Base-by-base conservation (phyloP, 305 asterid species). In the Fraxinus baroniana region DNA sequence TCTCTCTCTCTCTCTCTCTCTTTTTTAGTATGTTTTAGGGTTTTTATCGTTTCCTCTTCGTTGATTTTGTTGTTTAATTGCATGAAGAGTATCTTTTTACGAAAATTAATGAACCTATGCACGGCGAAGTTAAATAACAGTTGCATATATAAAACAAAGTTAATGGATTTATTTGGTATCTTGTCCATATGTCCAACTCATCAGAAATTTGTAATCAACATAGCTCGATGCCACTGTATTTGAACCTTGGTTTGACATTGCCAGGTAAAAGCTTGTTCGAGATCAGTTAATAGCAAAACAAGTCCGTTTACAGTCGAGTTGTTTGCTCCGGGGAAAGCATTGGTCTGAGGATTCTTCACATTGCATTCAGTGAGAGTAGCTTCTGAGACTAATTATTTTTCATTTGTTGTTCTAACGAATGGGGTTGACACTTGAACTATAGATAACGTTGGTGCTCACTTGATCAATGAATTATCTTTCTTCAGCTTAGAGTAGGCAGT, bases 11-110 rank as follows among this genome's bases (percentile, higher is more conserved):
- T 4, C 13, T 39, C 10, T 12, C 4, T 3, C 0, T 46, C 3
- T 46, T 46, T 44, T 44, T 12, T 13, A 12, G 55, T 49, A 15
- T 49, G 76, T 57, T 82, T 49, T 79, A 81, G 70, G 84, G 79
- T 12, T 78, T 79, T 78, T 0, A 15, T 5, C 15, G 20, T 39
- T 77, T 36, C 52, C 20, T 13, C 17, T 22, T 22, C 20, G 60
- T 36, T 13, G 78, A 36, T 24, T 36, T 74, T 75, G 33, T 49
- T 74, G 49, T 9, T n/a, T 22, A 37, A 20, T 74, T 74, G 55
- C 62, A 15, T 37, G 22, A 20, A 22, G 62, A 75, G 49, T 39
- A 37, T n/a, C 7, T 37, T 74, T 36, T 22, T 7, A 62, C 12
- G 33, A 62, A 62, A 62, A 24, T 3, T 62, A 20, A 7, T 55